Conservation (phyloP, 2,329 filamentous ascomycete genomes). For the Penicillium sp. region DNA sequence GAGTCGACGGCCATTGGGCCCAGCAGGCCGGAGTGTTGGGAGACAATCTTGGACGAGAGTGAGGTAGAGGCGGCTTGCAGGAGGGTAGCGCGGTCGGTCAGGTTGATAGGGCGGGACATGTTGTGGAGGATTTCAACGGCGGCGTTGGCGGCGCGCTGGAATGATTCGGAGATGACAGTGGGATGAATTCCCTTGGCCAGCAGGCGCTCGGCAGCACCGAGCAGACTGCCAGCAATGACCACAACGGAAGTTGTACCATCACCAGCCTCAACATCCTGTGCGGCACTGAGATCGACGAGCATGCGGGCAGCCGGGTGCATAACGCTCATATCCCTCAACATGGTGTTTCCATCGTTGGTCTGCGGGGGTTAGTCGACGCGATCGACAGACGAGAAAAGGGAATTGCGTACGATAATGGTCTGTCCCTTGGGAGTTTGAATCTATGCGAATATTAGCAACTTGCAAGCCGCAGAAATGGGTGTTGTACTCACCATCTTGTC, state of each 20-base stretch:
- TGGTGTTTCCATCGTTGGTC: conserved; percentile 98
- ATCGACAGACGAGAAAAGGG: conserved; percentile 10
- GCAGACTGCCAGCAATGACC: conserved; percentile 91
- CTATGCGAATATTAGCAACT: conserved; percentile 37
- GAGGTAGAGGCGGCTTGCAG: conserved; percentile 97
- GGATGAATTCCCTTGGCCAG: conserved; percentile 92
- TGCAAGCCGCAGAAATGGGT: not conserved
- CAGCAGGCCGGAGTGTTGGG: conserved; percentile 89
- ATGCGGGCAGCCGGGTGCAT: conserved; percentile 99
- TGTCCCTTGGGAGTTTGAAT: conserved; percentile 95
- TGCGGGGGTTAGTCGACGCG: conserved; percentile 35
- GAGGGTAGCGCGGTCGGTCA: conserved; percentile 83
- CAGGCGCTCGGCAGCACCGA: conserved; percentile 89
- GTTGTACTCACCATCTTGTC: conserved; percentile 74
- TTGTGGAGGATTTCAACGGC: conserved; percentile 87
- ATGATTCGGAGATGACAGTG: conserved; percentile 94
- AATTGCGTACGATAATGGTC: conserved; percentile 72
- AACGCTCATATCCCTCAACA: conserved; percentile 98
- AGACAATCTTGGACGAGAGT: conserved; percentile 96
- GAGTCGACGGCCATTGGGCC: conserved; percentile 98
- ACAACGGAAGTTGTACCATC: conserved; percentile 98
- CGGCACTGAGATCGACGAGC: conserved; percentile 94
- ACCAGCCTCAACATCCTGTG: conserved; percentile 96
- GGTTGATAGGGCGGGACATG: conserved; percentile 91
- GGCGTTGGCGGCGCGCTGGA: conserved; percentile 88